Evolutionary conservation across 2,329 filamentous ascomycete genomes (phyloP), one percentile per base, ranked within the genome.

Genomic region (Fonsecaea nubica): DNA sequence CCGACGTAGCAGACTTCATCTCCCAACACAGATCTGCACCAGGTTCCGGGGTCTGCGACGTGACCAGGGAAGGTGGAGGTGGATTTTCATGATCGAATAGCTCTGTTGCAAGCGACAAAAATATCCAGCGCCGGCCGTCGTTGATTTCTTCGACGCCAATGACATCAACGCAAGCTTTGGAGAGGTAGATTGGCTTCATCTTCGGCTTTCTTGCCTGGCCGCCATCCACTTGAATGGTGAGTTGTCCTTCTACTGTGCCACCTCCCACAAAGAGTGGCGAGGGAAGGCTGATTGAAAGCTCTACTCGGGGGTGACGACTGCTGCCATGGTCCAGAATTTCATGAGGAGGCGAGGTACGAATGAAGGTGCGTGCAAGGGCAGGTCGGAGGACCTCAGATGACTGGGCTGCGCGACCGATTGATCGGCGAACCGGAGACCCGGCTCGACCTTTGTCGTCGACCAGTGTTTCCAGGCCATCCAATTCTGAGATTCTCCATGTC

Each of bases 261-360:
- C 84, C 84, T 18, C 84, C 84, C n/a, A 86, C 82, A 65, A 84
- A 86, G 8, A 86, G 73, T 4, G 83, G 79, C 18, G 83, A 82
- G 35, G 80, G 80, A 30, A 84, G 75, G 58, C 82, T 81, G n/a
- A 85, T 71, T 15, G 82, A 82, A 7, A 84, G 75, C 42, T 80
- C 77, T 2, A 86, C 75, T 45, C 83, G 78, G 36, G 82, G 80
- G 75, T 86, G 83, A 54, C 79, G 79, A 70, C 81, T 78, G 12
- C 76, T 79, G 18, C 83, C 82, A 67, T 79, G 81, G 32, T 85
- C 82, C 18, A 86, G 71, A 32, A 86, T 77, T 56, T 85, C 83
- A 42, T 77, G 77, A 1, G 82, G 82, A 40, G 78, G 74, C 40
- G 79, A 77, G 18, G 78, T 77, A 53, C 83, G 80, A 60, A 83